Base-by-base conservation (phyloP, 345 rosid species). In the Aquilaria malaccensis region DNA sequence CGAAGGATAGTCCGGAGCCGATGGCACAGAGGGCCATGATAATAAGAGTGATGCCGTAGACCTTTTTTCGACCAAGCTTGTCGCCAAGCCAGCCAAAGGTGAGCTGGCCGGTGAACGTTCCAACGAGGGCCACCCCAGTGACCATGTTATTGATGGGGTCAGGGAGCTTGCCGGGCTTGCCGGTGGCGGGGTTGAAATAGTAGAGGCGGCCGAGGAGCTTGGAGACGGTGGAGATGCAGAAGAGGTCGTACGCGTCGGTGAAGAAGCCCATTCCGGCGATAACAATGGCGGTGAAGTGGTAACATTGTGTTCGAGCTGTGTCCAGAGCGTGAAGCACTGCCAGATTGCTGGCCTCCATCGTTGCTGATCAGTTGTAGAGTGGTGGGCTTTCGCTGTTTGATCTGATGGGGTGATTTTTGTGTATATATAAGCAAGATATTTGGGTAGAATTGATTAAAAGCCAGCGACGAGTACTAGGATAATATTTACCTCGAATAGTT, bases 41-140 rank as follows among this genome's bases (percentile, higher is more conserved):
- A 72, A 77, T 56, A 0, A 77, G 75, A 43, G 80, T 77, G 67
- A 77, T 48, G 29, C 81, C 77, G 33, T 77, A 77, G 0, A 73
- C 81, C 29, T 50, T 67, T 53, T 70, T 73, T 49, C 81, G 49
- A 31, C 77, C 77, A 70, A 77, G 33, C 31, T 70, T 77, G 55
- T 77, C 81, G 0, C 81, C 81, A 6, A 70, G 81, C 77, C 75
- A 77, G 9, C 81, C 80, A 30, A 77, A 77, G 62, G 73, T 73
- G 50, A 77, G 75, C 56, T 73, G 80, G 45, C 80, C 80, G 1
- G 77, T 22, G 0, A 77, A 70, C 30, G 81, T 73, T 30, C 77
- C 77, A 6, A 72, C 57, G 62, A 77, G 64, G 0, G 77, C 81
- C 3, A 77, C 81, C 45, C 75, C 77, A 64, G 63, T 73, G 13